Evolutionary conservation across 345 rosid species (phyloP).

Genomic region (Melaleuca quinquenervia): DNA sequence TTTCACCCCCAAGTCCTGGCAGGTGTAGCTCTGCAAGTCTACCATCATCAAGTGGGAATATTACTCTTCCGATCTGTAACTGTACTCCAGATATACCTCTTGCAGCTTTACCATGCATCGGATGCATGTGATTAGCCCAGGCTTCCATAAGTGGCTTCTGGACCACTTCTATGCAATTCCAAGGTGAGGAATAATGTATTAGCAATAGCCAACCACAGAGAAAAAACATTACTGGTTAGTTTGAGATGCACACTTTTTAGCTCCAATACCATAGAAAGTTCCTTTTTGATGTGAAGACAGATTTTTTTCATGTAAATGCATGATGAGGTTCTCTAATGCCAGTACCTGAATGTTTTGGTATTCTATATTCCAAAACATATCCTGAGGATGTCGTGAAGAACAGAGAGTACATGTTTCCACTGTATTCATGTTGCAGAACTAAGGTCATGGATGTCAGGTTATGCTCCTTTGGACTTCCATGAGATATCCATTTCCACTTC

Average conservation of each 20-base stretch:
- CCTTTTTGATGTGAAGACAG: neutral
- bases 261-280: neutral
- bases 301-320: neutral
- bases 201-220: neutral
- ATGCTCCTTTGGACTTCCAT: constrained; percentile 44
- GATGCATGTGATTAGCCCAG: constrained; percentile 52
- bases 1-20: constrained; percentile 52
- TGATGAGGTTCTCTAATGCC: neutral
- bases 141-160: constrained; percentile 21
- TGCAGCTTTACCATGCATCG: constrained; percentile 37
- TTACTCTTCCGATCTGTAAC: constrained; percentile 40
- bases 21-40: constrained; percentile 56
- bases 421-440: constrained; percentile 31
- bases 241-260: neutral
- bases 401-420: constrained; percentile 25
- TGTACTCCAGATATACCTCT: constrained; percentile 41
- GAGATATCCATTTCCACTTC: constrained; percentile 64
- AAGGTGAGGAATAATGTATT: neutral
- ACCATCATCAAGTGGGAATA: constrained; percentile 60
- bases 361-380: constrained; percentile 31
- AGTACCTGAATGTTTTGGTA: constrained; percentile 34
- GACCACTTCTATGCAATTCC: neutral
- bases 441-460: constrained; percentile 42
- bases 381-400: constrained; percentile 45
- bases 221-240: neutral